These are phyloP conservation scores for Kodamaea kaohsiungensis DNA, from an alignment of 805 yeast genomes.

Conservation along the genomic window DNA sequence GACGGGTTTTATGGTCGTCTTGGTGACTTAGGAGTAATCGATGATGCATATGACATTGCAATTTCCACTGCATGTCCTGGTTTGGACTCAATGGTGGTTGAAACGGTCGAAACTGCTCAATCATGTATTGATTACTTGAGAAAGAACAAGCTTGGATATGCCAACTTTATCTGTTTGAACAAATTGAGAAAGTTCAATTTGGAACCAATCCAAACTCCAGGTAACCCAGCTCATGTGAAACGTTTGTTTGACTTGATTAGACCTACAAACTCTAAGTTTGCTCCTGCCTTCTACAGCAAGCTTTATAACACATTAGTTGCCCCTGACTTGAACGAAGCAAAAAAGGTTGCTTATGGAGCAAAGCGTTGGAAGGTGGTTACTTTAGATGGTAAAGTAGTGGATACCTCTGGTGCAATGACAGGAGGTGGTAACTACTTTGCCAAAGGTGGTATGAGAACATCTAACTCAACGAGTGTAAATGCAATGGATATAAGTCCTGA, in stretches of 20 bases:
- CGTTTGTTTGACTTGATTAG: constrained; percentile 81
- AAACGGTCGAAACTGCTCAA: constrained; percentile 61
- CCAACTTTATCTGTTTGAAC: constrained; percentile 78
- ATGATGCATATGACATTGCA: constrained; percentile 86
- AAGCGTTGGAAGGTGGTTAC: constrained; percentile 89
- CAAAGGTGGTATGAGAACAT: constrained; percentile 75
- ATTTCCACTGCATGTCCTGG: constrained; percentile 93
- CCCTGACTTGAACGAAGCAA: constrained; percentile 72
- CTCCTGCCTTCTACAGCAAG: constrained; percentile 88
- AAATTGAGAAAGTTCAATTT: constrained; percentile 68
- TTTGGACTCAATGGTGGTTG: constrained; percentile 91
- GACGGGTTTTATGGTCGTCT: constrained; percentile 85
- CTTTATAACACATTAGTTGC: constrained; percentile 89
- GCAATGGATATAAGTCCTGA: constrained; percentile 49
- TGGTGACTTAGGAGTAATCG: constrained; percentile 92
- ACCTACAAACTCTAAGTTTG: constrained; percentile 65
- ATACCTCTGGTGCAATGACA: constrained; percentile 90
- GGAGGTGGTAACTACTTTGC: constrained; percentile 85
- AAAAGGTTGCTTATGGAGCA: constrained; percentile 80
- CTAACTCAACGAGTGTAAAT: constrained; percentile 33
- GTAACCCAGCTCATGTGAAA: constrained; percentile 59
- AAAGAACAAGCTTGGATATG: constrained; percentile 82
- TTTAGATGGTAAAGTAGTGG: constrained; percentile 87
- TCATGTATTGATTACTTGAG: constrained; percentile 76
- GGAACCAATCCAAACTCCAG: constrained; percentile 65